Evolutionary conservation across 1,284 basidiomycete species (phyloP), one percentile per base, ranked within the genome.

Genomic region (Coniophora puteana): DNA sequence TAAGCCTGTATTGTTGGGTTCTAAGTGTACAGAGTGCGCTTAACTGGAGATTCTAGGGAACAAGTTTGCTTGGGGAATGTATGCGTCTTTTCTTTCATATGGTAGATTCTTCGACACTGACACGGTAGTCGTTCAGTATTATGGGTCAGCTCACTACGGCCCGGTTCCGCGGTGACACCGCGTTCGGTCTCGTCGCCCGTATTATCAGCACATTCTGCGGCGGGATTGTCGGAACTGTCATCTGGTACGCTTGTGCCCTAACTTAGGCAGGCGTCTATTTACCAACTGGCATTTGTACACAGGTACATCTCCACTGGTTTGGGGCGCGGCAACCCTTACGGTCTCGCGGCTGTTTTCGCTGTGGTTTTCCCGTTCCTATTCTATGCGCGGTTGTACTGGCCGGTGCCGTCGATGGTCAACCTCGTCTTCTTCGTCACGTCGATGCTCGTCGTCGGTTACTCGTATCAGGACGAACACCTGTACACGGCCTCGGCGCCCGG

Each of bases 131-230:
- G 21, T 14, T 12, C 41, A 85, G 83, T 16, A 72, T 88, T 51
- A 84, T 87, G 78, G 82, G 74, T 0, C 83, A 88, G 48, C 62
- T 86, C 14, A 85, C 82, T 0, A 59, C 86, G 1, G 66, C 81
- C 10, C 73, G 83, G 8, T 86, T 84, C 54, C 71, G 83, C 41
- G 89, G 89, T 1, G 89, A 91, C 46, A 92, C 89, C 0, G 74
- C 78, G 1, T 83, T 83, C 39, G 83, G 78, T 2, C 74, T 86
- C 31, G 62, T 80, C 2, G 71, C 77, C 1, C 74, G 88, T 43
- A 67, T 89, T 11, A 36, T 78, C 4, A 78, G 78, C 30, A 88
- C 89, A 0, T 83, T 90, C 50, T 66, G 75, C 42, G 89, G 89
- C 7, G 80, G 81, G 3, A 44, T 83, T 2, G 57, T 80, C 5